phyloP scores from a whole-genome alignment of 345 rosid species.

The Theobroma cacao region DNA sequence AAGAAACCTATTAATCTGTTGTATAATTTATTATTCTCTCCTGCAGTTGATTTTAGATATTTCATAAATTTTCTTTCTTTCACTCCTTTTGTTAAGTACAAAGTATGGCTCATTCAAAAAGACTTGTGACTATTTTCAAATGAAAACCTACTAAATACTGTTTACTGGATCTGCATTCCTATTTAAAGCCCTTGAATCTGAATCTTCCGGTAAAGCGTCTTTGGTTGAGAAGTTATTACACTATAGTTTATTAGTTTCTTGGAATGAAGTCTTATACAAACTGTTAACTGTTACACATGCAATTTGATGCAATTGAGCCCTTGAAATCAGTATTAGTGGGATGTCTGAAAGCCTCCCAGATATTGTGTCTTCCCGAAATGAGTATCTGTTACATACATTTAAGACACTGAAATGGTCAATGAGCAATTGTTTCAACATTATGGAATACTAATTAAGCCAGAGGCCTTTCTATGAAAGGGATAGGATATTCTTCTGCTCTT shows the following conservation, averaged over 20 bases:
- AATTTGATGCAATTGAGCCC: background rate
- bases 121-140: background rate
- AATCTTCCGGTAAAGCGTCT: background rate
- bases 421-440: slow-evolving; percentile 7
- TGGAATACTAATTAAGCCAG: slow-evolving; percentile 63
- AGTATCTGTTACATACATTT: slow-evolving; percentile 29
- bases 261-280: background rate
- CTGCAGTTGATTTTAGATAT: background rate
- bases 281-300: background rate
- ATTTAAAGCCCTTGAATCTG: background rate
- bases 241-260: background rate
- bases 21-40: background rate
- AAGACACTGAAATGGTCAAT: background rate
- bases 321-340: background rate
- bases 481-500: background rate
- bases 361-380: slow-evolving; percentile 40
- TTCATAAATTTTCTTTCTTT: background rate
- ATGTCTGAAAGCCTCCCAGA: slow-evolving; percentile 22
- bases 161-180: background rate
- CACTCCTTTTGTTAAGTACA: background rate
- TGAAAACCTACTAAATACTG: background rate
- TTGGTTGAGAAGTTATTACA: slow-evolving; percentile 1
- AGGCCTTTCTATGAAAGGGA: slow-evolving; percentile 36
- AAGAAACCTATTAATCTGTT: background rate
- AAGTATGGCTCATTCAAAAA: background rate